Percentiles rank a stretch among this genome's conserved stretches.
Conservation (phyloP, 176 grass and related monocot species). For the Echinochloa phyllopogon region DNA sequence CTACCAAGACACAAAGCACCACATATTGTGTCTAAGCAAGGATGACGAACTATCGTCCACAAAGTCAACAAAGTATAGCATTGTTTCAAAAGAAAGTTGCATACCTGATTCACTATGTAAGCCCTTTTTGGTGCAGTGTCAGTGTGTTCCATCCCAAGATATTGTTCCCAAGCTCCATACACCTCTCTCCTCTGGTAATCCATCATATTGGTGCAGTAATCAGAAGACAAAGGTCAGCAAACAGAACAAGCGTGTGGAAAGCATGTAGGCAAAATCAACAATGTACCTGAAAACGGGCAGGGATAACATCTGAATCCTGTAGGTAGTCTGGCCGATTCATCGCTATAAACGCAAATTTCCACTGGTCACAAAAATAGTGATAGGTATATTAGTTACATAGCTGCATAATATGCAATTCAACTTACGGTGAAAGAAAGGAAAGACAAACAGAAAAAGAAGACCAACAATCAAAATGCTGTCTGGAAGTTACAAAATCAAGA, state of each 20-base stretch:
- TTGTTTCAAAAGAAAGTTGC: neutral
- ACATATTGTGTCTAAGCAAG: constrained; percentile 7
- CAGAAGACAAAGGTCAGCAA: constrained; percentile 30
- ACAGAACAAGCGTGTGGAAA: constrained; percentile 38
- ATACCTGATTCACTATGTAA: constrained; percentile 76
- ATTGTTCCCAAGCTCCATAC: constrained; percentile 98
- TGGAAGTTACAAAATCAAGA: constrained; percentile 25
- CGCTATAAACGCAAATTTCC: constrained; percentile 92
- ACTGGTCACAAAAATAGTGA: constrained; percentile 54
- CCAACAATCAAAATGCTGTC: constrained; percentile 4
- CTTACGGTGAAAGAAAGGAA: constrained; percentile 9
- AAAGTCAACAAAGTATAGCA: neutral
- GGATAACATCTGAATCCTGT: constrained; percentile 77
- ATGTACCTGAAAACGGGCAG: constrained; percentile 76
- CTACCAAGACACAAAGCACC: constrained; percentile 24
- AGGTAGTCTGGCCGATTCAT: constrained; percentile 90
- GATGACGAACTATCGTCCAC: neutral
- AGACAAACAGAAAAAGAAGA: constrained; percentile 3
- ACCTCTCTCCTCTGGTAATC: constrained; percentile 72
- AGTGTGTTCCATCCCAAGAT: constrained; percentile 91
- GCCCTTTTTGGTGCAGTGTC: constrained; percentile 91
- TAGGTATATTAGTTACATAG: constrained; percentile 1
- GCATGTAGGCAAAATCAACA: constrained; percentile 15
- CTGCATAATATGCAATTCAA: constrained; percentile 33
- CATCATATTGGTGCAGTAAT: constrained; percentile 15